Conservation (phyloP, 2,329 filamentous ascomycete genomes). For the Aspergillus awamori region DNA sequence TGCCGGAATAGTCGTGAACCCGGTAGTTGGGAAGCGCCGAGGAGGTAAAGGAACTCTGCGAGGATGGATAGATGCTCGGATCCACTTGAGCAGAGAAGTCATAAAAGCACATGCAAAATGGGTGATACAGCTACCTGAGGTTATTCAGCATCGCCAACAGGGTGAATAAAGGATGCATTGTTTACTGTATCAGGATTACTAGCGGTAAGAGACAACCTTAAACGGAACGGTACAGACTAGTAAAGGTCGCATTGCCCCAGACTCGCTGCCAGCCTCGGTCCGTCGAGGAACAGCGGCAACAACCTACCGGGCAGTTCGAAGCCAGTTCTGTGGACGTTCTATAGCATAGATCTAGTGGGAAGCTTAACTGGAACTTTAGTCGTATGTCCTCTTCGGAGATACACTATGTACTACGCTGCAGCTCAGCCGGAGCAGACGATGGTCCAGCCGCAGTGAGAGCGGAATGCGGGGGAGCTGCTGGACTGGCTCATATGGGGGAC, state of each 20-base stretch:
- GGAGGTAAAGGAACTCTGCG: constrained; percentile 19
- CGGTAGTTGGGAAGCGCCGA: constrained; percentile 24
- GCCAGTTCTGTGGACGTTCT: too few species aligned
- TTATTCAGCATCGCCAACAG: too few species aligned
- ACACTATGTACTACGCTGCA: too few species aligned
- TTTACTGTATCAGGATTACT: background rate
- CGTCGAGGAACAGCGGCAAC: background rate
- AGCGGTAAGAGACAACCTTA: background rate
- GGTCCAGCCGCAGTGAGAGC: background rate
- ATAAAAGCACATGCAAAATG: constrained; percentile 5
- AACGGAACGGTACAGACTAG: background rate
- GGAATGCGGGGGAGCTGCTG: background rate
- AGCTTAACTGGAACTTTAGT: background rate
- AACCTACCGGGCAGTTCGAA: background rate
- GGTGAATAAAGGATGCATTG: background rate
- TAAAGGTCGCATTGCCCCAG: background rate
- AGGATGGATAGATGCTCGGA: constrained; percentile 16
- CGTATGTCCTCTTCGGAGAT: background rate
- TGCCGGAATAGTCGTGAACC: constrained; percentile 22
- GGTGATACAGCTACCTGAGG: background rate
- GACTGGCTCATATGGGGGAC: background rate
- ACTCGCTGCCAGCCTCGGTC: background rate
- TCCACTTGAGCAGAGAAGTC: constrained; percentile 27
- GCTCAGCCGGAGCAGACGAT: background rate
- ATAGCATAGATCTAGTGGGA: background rate